phyloP scores from a whole-genome alignment of 2,329 filamentous ascomycete genomes.

The Colletotrichum orbiculare region DNA sequence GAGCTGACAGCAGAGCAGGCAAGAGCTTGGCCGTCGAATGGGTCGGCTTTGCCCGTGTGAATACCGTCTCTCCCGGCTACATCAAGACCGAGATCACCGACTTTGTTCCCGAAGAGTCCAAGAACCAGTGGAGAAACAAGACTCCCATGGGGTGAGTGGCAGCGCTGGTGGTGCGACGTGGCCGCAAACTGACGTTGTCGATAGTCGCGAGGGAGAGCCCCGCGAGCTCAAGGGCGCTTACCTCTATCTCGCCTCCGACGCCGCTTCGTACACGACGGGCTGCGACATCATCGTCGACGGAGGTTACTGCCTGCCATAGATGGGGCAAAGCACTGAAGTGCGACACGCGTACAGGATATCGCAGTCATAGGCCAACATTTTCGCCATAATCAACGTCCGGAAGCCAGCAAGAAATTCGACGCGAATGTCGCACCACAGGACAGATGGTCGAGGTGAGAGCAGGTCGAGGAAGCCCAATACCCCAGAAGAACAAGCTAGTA shows the following conservation, averaged over 20 bases:
- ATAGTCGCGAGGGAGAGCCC: constrained; percentile 74
- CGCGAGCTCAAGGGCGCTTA: constrained; percentile 86
- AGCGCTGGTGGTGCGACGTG: background rate
- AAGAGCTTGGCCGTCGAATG: constrained; percentile 81
- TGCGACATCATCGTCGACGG: constrained; percentile 81
- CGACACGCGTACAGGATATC: background rate
- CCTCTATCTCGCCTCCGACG: constrained; percentile 84
- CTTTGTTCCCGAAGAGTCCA: constrained; percentile 73
- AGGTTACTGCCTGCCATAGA: constrained; percentile 70
- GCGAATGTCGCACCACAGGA: too few relatives aligned
- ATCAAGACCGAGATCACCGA: constrained; percentile 78
- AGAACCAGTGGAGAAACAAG: constrained; percentile 80
- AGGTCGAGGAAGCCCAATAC: too few relatives aligned
- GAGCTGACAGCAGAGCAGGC: constrained; percentile 53
- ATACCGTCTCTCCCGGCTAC: constrained; percentile 80
- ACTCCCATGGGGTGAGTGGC: constrained; percentile 76
- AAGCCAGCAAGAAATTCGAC: too few relatives aligned
- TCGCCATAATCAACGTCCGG: background rate
- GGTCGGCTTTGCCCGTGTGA: constrained; percentile 78
- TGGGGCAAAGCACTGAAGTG: constrained; percentile 2
- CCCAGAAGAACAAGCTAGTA: too few relatives aligned
- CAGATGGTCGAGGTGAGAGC: too few relatives aligned
- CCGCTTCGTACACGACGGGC: constrained; percentile 84
- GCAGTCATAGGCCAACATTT: background rate
- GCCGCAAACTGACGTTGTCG: constrained; percentile 30